These are phyloP conservation scores for Pyrus betulifolia DNA, from an alignment of 306 rosid species.

Conservation along the genomic window DNA sequence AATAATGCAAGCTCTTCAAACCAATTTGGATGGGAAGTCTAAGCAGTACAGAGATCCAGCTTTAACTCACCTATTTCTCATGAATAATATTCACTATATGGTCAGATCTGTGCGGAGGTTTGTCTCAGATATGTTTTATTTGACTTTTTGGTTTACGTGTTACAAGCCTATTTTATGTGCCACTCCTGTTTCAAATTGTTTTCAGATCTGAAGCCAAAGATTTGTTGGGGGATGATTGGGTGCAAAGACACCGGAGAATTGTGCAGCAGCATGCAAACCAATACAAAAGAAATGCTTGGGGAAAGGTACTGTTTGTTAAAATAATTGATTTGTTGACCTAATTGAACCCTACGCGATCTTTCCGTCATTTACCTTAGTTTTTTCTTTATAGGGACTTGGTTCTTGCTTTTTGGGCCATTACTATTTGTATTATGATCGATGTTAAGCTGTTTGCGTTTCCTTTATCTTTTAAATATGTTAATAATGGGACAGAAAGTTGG, in stretches of 20 bases:
- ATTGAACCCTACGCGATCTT: not conserved
- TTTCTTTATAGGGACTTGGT: not conserved
- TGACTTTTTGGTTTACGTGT: not conserved
- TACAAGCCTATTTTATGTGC: constrained; percentile 6
- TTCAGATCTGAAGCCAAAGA: constrained; percentile 98
- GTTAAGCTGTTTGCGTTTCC: not conserved
- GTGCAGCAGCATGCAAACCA: constrained; percentile 98
- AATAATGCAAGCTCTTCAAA: constrained; percentile 94
- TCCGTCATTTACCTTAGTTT: not conserved
- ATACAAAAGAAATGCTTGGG: constrained; percentile 91
- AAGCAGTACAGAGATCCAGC: constrained; percentile 82
- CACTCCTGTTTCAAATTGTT: constrained; percentile 5
- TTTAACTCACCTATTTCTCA: constrained; percentile 84
- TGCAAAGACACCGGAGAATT: constrained; percentile 78
- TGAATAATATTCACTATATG: constrained; percentile 95
- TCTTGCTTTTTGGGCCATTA: not conserved
- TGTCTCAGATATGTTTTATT: constrained; percentile 7
- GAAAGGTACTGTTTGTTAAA: constrained; percentile 49
- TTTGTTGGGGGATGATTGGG: constrained; percentile 98
- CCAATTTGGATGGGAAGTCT: constrained; percentile 92
- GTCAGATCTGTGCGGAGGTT: constrained; percentile 94
- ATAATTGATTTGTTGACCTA: not conserved
- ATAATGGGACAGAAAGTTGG: not conserved
- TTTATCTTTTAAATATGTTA: not conserved
- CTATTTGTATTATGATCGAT: not conserved